Evolutionary conservation across 805 yeast species (phyloP).

Genomic region (Maudiozyma barnettii): DNA sequence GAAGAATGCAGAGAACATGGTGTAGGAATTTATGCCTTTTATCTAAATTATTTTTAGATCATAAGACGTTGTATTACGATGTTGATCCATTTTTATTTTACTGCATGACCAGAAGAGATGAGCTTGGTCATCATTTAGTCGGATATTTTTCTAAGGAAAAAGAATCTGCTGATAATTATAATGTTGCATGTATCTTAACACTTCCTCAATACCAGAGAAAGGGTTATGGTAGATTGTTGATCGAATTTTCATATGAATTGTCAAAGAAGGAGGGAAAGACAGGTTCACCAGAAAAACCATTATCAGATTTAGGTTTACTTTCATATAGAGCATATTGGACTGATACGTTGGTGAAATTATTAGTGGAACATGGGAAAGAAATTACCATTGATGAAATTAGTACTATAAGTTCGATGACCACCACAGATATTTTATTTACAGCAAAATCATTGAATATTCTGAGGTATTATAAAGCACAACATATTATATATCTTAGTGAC

Average conservation of each 20-base stretch:
- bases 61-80: slow-evolving; percentile 91
- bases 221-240: slow-evolving; percentile 87
- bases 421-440: slow-evolving; percentile 90
- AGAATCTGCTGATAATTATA: slow-evolving; percentile 89
- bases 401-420: slow-evolving; percentile 82
- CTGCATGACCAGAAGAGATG: slow-evolving; percentile 87
- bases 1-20: slow-evolving; percentile 93
- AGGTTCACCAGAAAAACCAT: slow-evolving; percentile 96
- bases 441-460: slow-evolving; percentile 84
- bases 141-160: slow-evolving; percentile 97
- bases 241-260: slow-evolving; percentile 87
- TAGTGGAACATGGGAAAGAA: slow-evolving; percentile 57
- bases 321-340: slow-evolving; percentile 97
- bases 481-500: slow-evolving; percentile 76
- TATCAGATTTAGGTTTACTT: slow-evolving; percentile 85
- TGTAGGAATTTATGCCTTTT: slow-evolving; percentile 88
- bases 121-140: slow-evolving; percentile 87
- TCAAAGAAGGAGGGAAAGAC: slow-evolving; percentile 80
- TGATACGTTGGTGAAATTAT: slow-evolving; percentile 66
- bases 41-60: slow-evolving; percentile 87
- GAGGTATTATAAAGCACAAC: slow-evolving; percentile 91
- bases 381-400: slow-evolving; percentile 88
- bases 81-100: slow-evolving; percentile 96
- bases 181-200: slow-evolving; percentile 94
- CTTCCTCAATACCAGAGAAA: slow-evolving; percentile 92